phyloP scores from a whole-genome alignment of 208 protist genomes.

The Trypanosoma platydactyli region DNA sequence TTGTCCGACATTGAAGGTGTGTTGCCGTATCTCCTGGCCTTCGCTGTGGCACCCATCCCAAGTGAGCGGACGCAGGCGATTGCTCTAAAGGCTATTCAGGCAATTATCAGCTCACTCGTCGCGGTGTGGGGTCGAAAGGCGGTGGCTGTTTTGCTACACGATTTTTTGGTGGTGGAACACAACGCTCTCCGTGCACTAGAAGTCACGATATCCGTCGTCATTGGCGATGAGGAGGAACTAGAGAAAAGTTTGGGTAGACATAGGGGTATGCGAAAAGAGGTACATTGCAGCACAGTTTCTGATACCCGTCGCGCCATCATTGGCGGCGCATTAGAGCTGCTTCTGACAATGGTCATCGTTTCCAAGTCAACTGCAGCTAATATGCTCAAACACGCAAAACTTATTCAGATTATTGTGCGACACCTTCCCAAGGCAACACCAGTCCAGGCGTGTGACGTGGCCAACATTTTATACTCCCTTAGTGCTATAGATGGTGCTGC shows the following conservation, averaged over 20 bases:
- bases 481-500: conserved; percentile 23
- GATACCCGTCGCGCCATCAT: conserved; percentile 23
- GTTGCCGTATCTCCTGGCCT: conserved; percentile 65
- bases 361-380: conserved; percentile 22
- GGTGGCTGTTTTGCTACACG: conserved; percentile 34
- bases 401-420: conserved; percentile 25
- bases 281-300: neutral
- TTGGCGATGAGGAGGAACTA: conserved; percentile 9
- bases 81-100: conserved; percentile 55
- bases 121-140: conserved; percentile 31
- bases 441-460: conserved; percentile 13
- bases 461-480: conserved; percentile 18
- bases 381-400: conserved; percentile 20
- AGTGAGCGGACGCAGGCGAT: conserved; percentile 55
- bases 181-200: conserved; percentile 48
- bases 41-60: conserved; percentile 58
- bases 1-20: conserved; percentile 45
- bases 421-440: conserved; percentile 17
- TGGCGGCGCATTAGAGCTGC: conserved; percentile 26
- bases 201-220: conserved; percentile 21
- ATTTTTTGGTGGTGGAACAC: conserved; percentile 47
- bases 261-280: neutral
- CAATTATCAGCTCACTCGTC: conserved; percentile 32
- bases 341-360: conserved; percentile 25
- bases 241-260: neutral